phyloP scores from a whole-genome alignment of 179 eudicot genomes.

The Camellia oleifera region DNA sequence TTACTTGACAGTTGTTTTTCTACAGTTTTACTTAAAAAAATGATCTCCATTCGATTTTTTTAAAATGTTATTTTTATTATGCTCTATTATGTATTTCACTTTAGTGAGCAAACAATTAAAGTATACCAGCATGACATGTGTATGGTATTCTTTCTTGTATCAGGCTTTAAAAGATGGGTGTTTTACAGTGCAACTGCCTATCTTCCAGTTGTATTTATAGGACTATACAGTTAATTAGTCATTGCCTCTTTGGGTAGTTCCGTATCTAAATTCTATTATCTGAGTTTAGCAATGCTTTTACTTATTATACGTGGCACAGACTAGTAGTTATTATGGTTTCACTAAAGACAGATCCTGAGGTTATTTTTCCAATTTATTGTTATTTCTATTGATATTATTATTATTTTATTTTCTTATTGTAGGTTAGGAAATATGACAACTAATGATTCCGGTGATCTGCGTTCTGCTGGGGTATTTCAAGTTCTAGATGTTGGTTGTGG shows the following conservation, averaged over 20 bases:
- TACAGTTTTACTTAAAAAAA: background rate
- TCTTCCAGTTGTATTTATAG: background rate
- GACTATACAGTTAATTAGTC: conserved; percentile 1
- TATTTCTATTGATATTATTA: background rate
- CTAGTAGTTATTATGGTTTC: background rate
- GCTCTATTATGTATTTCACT: background rate
- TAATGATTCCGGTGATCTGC: conserved; percentile 75
- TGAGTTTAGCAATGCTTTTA: background rate
- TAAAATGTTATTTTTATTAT: background rate
- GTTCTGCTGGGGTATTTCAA: conserved; percentile 80
- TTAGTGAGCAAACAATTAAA: background rate
- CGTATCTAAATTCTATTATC: background rate
- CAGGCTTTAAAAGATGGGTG: background rate
- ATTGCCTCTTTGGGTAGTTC: background rate
- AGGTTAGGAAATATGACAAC: conserved; percentile 97
- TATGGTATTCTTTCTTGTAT: background rate
- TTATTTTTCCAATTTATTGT: background rate
- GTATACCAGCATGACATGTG: background rate
- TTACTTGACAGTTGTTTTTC: background rate
- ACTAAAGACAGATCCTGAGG: background rate
- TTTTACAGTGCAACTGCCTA: background rate
- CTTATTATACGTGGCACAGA: background rate
- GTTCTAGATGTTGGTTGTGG: conserved; percentile 98
- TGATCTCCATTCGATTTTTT: background rate
- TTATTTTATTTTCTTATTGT: conserved; percentile 7